Base-by-base conservation (phyloP, 78 protist species). In the Paulinella micropora region DNA sequence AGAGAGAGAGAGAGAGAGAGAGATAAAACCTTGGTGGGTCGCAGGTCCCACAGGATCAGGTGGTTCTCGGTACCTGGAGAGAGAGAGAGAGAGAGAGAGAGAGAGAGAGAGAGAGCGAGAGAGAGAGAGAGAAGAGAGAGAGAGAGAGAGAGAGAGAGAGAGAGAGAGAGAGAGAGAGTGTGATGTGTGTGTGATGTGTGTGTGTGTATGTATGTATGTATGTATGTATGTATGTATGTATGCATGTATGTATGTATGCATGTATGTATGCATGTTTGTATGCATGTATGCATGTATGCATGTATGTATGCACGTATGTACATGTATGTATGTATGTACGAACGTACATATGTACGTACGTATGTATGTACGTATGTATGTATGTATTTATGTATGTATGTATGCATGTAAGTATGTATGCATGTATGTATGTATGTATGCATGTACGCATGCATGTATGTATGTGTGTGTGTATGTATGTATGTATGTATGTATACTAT, bases 41-140 rank as follows among this genome's bases (percentile, higher is more conserved):
- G 90, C 39, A 95, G 86, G 89, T 95, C 95, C 41, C 83, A 32
- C 38, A 95, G 90, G 32, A 93, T 1, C n/a, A 95, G 81, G 93
- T 95, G 97, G 88, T 92, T 95, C 39, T 95, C 97, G 1, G 90
- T 40, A 36, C 90, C 83, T 34, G 23, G 36, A 38, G 88, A 4
- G 35, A 79, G 4, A n/a, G n/a, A n/a, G n/a, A n/a, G n/a, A n/a
- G 31, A 41, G 69, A 15, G 31, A 41, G 69, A 41, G 6, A 3
- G 6, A 41, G 31, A 41, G 31, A n/a, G n/a, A n/a, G n/a, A n/a
- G n/a, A n/a, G n/a, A n/a, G n/a, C n/a, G n/a, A n/a, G n/a, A n/a
- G n/a, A n/a, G n/a, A n/a, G n/a, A n/a, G n/a, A n/a, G n/a, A n/a
- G n/a, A n/a, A n/a, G n/a, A n/a, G n/a, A n/a, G n/a, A n/a, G n/a